Evolutionary conservation across 305 asterid genomes (phyloP), one percentile per base, ranked within the genome.

Genomic region (Fraxinus ornus): DNA sequence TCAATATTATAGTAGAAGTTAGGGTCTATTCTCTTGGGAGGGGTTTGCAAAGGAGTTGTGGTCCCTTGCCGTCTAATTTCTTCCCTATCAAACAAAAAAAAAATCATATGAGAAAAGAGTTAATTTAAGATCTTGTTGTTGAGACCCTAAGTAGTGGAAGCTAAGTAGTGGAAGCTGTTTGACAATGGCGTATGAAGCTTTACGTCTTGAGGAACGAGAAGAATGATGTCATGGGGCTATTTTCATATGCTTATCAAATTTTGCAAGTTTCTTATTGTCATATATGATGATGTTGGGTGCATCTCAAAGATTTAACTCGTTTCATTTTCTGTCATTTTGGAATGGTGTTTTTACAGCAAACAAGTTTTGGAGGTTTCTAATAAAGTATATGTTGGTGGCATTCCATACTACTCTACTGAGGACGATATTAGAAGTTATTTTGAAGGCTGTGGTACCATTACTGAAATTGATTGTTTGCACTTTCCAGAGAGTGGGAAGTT

Each of bases 401-500:
- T 94, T 86, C 99, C 99, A 15, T 96, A 91, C 87, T 96, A 94
- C 88, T 96, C 98, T 36, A 91, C 92, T 1, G 98, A 93, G 91
- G 99, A 94, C 82, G 99, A 96, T 88, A 96, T 94, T 72, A 88
- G 92, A 87, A 94, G 98, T 89, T 96, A 80, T 86, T 96, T 96
- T 87, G 98, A 93, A 85, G 81, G 97, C 71, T 96, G 99, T 89
- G 99, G 99, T 80, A 88, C 97, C 83, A 92, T 94, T 85, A 91
- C 92, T 9, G 88, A 79, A 80, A 76, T 94, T 81, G 99, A 94
- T 89, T 96, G 98, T 87, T 88, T 94, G 97, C 85, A 82, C 22
- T 96, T 96, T 83, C 92, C 97, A 7, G 99, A 94, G 86, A 96
- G 91, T 64, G 96, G 98, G 86, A 96, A 94, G 89, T 96, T 96